Percentiles rank a stretch among this genome's conserved stretches.
These are phyloP conservation scores for Sambucus nigra DNA, from an alignment of 129 eudicot genomes.

Conservation along the genomic window DNA sequence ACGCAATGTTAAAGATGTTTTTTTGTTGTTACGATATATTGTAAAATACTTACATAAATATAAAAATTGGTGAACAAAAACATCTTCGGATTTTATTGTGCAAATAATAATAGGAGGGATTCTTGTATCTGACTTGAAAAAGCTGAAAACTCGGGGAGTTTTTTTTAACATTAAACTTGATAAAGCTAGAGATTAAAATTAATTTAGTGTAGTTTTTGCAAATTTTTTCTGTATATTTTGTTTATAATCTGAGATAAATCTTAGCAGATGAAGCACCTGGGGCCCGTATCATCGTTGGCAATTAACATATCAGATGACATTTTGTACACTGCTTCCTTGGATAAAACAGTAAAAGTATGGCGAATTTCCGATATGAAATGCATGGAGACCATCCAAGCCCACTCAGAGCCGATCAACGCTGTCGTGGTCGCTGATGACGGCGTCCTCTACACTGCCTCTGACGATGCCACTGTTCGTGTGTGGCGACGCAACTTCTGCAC, in stretches of 20 bases:
- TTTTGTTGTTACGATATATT: too few relatives aligned
- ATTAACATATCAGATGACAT: slow-evolving; percentile 38
- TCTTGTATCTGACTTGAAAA: too few relatives aligned
- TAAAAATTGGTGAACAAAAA: too few relatives aligned
- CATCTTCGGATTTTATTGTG: too few relatives aligned
- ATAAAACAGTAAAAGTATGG: slow-evolving; percentile 51
- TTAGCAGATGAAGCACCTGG: slow-evolving; percentile 39
- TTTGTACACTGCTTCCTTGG: slow-evolving; percentile 37
- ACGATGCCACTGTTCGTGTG: slow-evolving; percentile 46
- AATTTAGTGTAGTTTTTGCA: too few relatives aligned
- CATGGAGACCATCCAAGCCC: slow-evolving; percentile 49
- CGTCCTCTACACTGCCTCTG: slow-evolving; percentile 44
- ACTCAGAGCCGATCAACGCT: slow-evolving; percentile 36
- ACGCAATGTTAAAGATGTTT: too few relatives aligned
- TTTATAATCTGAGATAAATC: background rate
- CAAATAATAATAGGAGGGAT: too few relatives aligned
- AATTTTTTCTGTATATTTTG: too few relatives aligned
- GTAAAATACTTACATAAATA: too few relatives aligned
- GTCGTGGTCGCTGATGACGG: slow-evolving; percentile 33
- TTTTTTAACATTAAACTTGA: too few relatives aligned
- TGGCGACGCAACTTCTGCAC: slow-evolving; percentile 44
- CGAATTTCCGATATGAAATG: slow-evolving; percentile 39
- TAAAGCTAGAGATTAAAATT: too few relatives aligned
- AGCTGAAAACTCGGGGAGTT: too few relatives aligned
- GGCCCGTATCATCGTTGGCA: slow-evolving; percentile 39